These are phyloP conservation scores for Fusarium paranaense DNA, from an alignment of 2,329 filamentous ascomycete species.

Conservation along the genomic window DNA sequence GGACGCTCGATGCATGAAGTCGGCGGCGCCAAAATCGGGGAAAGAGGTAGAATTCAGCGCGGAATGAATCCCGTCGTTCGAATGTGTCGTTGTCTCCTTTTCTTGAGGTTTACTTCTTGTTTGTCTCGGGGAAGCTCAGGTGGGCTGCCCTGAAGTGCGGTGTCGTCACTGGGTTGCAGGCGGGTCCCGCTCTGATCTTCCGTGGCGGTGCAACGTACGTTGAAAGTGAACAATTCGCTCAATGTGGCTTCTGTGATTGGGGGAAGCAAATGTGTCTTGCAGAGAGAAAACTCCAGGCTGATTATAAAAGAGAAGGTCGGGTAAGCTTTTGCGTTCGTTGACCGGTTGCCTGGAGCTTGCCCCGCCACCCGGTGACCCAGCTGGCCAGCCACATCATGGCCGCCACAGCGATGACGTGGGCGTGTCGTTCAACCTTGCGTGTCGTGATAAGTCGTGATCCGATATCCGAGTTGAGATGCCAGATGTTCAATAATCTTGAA, in stretches of 20 bases:
- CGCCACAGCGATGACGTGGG: constrained; percentile 45
- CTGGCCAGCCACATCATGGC: constrained; percentile 25
- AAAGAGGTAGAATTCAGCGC: not conserved
- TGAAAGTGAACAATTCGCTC: constrained; percentile 15
- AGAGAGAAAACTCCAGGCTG: not conserved
- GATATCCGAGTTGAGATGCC: not conserved
- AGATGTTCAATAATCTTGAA: not conserved
- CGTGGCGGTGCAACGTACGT: constrained; percentile 31
- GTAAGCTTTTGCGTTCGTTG: constrained; percentile 26
- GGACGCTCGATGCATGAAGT: constrained; percentile 19
- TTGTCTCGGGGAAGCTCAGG: not conserved
- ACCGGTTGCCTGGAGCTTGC: constrained; percentile 20
- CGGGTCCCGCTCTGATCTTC: constrained; percentile 28
- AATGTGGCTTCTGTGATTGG: constrained; percentile 4
- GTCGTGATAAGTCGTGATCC: not conserved
- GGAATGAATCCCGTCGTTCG: not conserved
- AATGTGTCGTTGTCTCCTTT: constrained; percentile 1
- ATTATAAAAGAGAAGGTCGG: constrained; percentile 5
- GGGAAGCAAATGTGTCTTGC: not conserved
- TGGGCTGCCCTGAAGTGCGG: constrained; percentile 32
- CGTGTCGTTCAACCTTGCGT: constrained; percentile 6
- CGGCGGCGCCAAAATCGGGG: not conserved
- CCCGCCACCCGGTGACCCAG: constrained; percentile 35
- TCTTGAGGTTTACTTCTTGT: constrained; percentile 12
- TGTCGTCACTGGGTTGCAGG: constrained; percentile 42